Percentiles rank a stretch among this genome's conserved stretches.
Conservation (phyloP, 73 alveolate genomes). For the Urostyla sp. region DNA sequence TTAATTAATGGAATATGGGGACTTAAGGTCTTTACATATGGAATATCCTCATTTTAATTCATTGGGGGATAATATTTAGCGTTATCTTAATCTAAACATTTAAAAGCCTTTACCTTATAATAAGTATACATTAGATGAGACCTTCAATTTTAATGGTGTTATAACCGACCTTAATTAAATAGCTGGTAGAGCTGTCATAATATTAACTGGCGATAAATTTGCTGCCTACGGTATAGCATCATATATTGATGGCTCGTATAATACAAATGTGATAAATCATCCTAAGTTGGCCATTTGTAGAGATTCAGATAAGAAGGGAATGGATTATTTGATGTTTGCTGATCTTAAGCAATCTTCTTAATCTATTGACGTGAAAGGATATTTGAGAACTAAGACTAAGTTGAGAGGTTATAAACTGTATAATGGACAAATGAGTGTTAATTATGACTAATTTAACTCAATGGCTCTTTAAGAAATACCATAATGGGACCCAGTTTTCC, state of each 20-base stretch:
- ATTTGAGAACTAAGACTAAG: background rate
- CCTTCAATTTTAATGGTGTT: background rate
- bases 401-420: too few relatives aligned
- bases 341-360: constrained; percentile 5
- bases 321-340: background rate
- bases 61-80: constrained; percentile 6
- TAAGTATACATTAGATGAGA: background rate
- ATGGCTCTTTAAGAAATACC: constrained; percentile 24
- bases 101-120: background rate
- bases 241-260: too few relatives aligned
- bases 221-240: constrained; percentile 23
- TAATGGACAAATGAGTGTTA: constrained; percentile 8
- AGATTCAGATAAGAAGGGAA: constrained; percentile 10
- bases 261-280: background rate
- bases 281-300: background rate
- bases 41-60: constrained; percentile 48
- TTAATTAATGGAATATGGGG: constrained; percentile 40
- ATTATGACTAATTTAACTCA: background rate
- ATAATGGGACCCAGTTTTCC: background rate
- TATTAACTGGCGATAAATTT: constrained; percentile 1
- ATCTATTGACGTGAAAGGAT: background rate
- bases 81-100: background rate
- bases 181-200: constrained; percentile 43
- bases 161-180: background rate
- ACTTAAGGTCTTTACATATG: constrained; percentile 28